Evolutionary conservation across 176 grass and related monocot genomes (phyloP).

Genomic region (Olyra latifolia): DNA sequence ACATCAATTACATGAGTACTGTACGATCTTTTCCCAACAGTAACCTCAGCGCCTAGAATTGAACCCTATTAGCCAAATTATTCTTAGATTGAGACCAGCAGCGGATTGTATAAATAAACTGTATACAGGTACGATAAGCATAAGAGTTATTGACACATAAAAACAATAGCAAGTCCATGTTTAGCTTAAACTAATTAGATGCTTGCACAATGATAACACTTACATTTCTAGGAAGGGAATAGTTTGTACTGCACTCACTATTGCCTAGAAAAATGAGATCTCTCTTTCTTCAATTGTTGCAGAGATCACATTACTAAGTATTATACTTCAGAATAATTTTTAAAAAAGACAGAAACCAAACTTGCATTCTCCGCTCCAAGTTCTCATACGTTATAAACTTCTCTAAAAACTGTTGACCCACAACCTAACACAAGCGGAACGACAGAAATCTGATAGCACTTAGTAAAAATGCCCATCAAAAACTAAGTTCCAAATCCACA

Average conservation of each 20-base stretch:
- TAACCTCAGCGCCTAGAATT: slow-evolving; percentile 92
- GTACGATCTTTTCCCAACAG: slow-evolving; percentile 71
- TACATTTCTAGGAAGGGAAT: neutral
- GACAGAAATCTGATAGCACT: neutral
- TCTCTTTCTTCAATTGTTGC: neutral
- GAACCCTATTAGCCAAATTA: slow-evolving; percentile 95
- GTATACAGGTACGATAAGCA: neutral
- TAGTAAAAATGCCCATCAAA: neutral
- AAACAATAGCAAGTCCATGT: neutral
- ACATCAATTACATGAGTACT: slow-evolving; percentile 68
- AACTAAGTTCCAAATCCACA: neutral
- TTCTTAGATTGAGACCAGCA: slow-evolving; percentile 59
- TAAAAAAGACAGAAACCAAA: neutral
- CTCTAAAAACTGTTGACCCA: slow-evolving; percentile 4
- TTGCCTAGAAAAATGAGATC: neutral
- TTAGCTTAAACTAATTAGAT: neutral
- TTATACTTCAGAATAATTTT: neutral
- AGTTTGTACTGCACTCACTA: neutral
- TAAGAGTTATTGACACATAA: neutral
- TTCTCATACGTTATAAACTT: neutral
- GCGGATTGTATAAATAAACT: no score
- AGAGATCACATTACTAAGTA: neutral
- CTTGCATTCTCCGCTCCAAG: slow-evolving; percentile 1
- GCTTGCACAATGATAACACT: neutral
- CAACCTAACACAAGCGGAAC: neutral